Evolutionary conservation across 495 filamentous ascomycete species (phyloP), one percentile per base, ranked within the genome.

Genomic region (Schizothecium vesticola): DNA sequence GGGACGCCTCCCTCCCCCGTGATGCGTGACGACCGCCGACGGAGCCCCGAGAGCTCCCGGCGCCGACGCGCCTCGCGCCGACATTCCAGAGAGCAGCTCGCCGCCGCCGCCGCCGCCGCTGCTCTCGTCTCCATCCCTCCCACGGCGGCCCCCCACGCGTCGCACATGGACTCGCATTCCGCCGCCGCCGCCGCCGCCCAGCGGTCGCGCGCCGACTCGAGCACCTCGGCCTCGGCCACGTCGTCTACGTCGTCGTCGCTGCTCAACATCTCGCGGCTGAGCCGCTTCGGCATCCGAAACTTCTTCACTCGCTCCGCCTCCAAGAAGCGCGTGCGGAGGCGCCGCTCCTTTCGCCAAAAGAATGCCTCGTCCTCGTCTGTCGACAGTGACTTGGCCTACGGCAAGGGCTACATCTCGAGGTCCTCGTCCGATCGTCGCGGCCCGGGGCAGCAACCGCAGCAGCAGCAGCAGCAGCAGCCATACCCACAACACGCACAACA

Each of bases 311-410:
- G 71, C 57, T 70, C 72, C 12, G 71, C 75, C 28, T 72, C 74
- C 64, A 77, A 70, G 59, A 79, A 81, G 73, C 80, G 78, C 70
- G 81, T 83, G 33, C 81, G 80, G 60, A 78, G 75, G 62, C 77
- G 79, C 36, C 75, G 82, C 29, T 77, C 75, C 3, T 75, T 85
- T 22, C 78, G 76, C 60, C 74, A 70, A 31, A 81, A 79, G 43
- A 86, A 85, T 71, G 79, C 76, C 23, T 84, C 81, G 21, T 80
- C 79, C 5, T 83, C 80, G 7, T 82, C 81, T 4, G 76, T 86
- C 55, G 80, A 84, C 61, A 81, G 79, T 56, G 84, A 86, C 63
- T 71, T 87, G 57, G 85, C 84, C 24, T 87, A 87, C 67, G 85
- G 85, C 36, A 80, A 75, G 21, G 85, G 84, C 10, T 87, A 84